Percentiles rank a stretch among this genome's conserved stretches.
Conservation (phyloP, 129 eudicot species). For the Centella asiatica region DNA sequence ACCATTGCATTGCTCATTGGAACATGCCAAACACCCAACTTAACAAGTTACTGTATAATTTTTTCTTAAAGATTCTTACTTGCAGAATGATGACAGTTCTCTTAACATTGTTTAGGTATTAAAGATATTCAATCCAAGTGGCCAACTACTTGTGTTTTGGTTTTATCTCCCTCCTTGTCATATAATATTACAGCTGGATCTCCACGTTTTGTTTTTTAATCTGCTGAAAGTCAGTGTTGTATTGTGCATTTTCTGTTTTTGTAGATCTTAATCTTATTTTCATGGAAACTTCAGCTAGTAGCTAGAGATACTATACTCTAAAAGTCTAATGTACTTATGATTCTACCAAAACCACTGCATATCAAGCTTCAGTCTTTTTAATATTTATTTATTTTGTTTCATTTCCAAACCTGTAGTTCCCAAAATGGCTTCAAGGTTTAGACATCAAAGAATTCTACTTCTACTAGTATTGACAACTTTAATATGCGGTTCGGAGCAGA, state of each 20-base stretch:
- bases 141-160: conserved; percentile 2
- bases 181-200: background rate
- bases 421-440: conserved; percentile 28
- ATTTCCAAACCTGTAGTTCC: conserved; percentile 10
- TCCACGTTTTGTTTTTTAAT: background rate
- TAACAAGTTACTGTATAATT: background rate
- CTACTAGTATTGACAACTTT: conserved; percentile 28
- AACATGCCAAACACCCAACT: background rate
- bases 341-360: background rate
- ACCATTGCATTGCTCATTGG: background rate
- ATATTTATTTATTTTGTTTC: background rate
- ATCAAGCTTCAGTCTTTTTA: background rate
- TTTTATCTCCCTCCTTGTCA: background rate
- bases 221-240: background rate
- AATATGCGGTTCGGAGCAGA: conserved; percentile 25
- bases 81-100: background rate
- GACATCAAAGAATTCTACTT: conserved; percentile 12
- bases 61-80: no score
- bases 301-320: background rate
- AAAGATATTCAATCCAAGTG: background rate
- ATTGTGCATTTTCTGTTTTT: background rate
- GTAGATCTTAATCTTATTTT: background rate
- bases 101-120: background rate
- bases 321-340: background rate
- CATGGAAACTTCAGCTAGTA: background rate